Percentiles rank a stretch among this genome's conserved stretches.
These are phyloP conservation scores for Hypomontagnella submonticulosa DNA, from an alignment of 495 filamentous ascomycete species.

Conservation along the genomic window DNA sequence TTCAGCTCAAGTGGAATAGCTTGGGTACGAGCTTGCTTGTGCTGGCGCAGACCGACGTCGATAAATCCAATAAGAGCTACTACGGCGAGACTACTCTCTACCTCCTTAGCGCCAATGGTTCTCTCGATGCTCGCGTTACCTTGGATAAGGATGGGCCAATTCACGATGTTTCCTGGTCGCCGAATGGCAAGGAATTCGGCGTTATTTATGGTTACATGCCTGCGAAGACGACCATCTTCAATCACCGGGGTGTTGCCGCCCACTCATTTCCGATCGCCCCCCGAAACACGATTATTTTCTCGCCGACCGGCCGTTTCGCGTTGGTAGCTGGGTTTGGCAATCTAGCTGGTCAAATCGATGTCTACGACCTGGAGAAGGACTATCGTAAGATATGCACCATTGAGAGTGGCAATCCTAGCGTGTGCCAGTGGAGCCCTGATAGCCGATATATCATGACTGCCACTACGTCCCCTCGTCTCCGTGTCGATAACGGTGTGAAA, in stretches of 20 bases:
- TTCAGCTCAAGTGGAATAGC: conserved; percentile 96
- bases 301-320: conserved; percentile 90
- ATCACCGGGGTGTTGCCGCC: conserved; percentile 78
- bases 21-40: conserved; percentile 91
- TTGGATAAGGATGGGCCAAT: conserved; percentile 98
- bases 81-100: conserved; percentile 99
- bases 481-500: conserved; percentile 95
- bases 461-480: conserved; percentile 91
- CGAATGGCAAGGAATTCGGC: conserved; percentile 95
- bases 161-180: conserved; percentile 97
- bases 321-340: conserved; percentile 97
- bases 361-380: conserved; percentile 94
- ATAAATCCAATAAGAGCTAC: conserved; percentile 97
- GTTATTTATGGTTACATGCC: conserved; percentile 98
- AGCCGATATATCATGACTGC: conserved; percentile 95
- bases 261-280: conserved; percentile 87
- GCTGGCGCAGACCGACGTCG: conserved; percentile 96
- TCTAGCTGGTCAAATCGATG: conserved; percentile 95
- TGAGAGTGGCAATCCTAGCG: conserved; percentile 92
- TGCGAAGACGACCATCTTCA: conserved; percentile 97
- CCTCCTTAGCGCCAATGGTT: conserved; percentile 88
- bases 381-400: conserved; percentile 91
- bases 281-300: conserved; percentile 95
- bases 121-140: conserved; percentile 89
- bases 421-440: conserved; percentile 97